Evolutionary conservation across 441 rosid genomes (phyloP).

Genomic region (Aquilaria agallochum): DNA sequence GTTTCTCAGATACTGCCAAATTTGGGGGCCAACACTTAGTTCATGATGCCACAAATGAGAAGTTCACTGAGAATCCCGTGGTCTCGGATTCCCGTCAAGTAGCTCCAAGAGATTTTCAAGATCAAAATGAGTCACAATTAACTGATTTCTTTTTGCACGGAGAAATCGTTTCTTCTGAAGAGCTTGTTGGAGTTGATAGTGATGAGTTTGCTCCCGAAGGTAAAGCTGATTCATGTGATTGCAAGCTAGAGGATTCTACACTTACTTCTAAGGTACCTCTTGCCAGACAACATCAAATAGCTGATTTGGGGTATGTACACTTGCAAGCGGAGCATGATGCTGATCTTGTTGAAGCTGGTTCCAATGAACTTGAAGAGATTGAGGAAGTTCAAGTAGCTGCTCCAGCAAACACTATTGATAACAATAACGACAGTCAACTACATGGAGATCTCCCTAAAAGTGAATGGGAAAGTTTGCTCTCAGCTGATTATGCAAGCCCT

Average conservation of each 20-base stretch:
- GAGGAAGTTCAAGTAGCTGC: conserved; percentile 14
- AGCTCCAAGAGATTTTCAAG: conserved; percentile 10
- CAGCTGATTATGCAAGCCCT: conserved; percentile 16
- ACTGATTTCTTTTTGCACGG: conserved; percentile 9
- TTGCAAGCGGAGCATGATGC: conserved; percentile 20
- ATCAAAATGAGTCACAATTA: conserved; percentile 7
- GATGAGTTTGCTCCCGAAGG: conserved; percentile 11
- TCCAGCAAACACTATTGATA: conserved; percentile 18
- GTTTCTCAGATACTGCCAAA: conserved; percentile 6
- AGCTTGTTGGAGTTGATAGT: conserved; percentile 5
- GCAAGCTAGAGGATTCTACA: conserved; percentile 7
- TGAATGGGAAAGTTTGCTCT: conserved; percentile 26
- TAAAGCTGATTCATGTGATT: conserved; percentile 7
- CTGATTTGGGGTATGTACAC: conserved; percentile 11
- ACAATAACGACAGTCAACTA: conserved; percentile 14
- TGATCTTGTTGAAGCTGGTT: conserved; percentile 24
- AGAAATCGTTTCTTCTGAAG: conserved; percentile 17
- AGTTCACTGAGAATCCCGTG: conserved; percentile 14
- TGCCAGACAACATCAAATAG: conserved; percentile 21
- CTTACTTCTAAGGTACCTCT: conserved; percentile 13
- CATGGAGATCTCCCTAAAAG: conserved; percentile 14
- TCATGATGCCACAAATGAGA: conserved; percentile 15
- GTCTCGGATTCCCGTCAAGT: conserved; percentile 9
- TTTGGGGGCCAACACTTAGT: conserved; percentile 13
- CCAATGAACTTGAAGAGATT: conserved; percentile 13